phyloP scores from a whole-genome alignment of 768 basidiomycete species.

The Tephrocybe rancida region DNA sequence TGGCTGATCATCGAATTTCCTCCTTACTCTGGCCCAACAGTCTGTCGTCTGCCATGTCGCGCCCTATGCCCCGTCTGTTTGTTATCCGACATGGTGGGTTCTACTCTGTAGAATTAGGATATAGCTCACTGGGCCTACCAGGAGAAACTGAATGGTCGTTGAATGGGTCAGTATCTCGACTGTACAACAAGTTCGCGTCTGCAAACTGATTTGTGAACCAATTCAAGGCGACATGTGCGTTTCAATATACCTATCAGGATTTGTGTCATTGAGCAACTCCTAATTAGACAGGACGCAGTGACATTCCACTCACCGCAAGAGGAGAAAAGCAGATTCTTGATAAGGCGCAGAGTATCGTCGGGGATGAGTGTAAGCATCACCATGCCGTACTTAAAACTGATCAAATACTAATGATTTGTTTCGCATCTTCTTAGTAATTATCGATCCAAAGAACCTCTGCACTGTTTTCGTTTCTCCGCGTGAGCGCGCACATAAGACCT shows the following conservation, averaged over 20 bases:
- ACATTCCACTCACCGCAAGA: constrained; percentile 82
- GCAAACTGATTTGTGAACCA: no score
- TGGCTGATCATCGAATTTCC: no score
- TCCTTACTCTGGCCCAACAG: no score
- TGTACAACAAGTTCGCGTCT: no score
- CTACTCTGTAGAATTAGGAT: neutral
- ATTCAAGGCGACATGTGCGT: constrained; percentile 72
- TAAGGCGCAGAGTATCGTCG: constrained; percentile 69
- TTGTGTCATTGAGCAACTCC: neutral
- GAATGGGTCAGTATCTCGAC: constrained; percentile 56
- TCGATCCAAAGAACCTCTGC: constrained; percentile 80
- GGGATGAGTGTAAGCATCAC: constrained; percentile 67
- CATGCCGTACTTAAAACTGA: neutral
- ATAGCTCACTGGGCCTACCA: constrained; percentile 24
- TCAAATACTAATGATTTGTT: neutral
- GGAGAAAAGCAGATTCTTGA: constrained; percentile 74
- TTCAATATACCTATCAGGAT: neutral
- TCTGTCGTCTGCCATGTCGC: no score
- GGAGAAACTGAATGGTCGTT: constrained; percentile 95
- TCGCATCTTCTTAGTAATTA: constrained; percentile 47
- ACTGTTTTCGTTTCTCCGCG: constrained; percentile 87
- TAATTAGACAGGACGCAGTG: constrained; percentile 77
- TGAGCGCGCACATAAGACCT: constrained; percentile 81
- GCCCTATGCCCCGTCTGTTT: constrained; percentile 74
- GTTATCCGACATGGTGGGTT: constrained; percentile 73